A percentile compares a stretch with the other conserved stretches of the same genome.
phyloP scores from a whole-genome alignment of 208 protist genomes.

The Leishmania braziliensis region DNA sequence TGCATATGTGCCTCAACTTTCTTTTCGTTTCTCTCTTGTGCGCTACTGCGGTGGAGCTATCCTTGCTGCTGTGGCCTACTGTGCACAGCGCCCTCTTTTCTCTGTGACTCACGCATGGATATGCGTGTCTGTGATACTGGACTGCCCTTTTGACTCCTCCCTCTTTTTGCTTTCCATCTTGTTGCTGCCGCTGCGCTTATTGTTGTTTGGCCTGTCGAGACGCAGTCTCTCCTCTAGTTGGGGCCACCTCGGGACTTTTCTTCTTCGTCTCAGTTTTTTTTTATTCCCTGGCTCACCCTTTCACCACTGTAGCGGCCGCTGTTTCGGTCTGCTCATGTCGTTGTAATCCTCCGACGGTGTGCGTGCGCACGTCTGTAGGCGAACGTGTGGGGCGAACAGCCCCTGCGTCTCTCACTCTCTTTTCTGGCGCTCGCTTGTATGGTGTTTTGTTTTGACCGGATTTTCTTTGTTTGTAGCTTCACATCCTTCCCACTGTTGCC shows the following conservation, averaged over 20 bases:
- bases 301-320: not conserved
- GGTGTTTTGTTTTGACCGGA: not conserved
- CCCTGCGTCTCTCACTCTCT: not conserved
- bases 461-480: constrained; percentile 1
- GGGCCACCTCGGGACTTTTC: not conserved
- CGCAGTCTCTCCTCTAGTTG: no score
- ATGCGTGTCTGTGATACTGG: not conserved
- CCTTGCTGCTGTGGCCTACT: not conserved
- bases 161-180: not conserved
- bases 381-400: not conserved
- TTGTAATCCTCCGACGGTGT: not conserved
- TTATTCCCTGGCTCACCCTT: not conserved
- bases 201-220: not conserved
- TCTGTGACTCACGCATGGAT: not conserved
- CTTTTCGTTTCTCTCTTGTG: not conserved
- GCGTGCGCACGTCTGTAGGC: not conserved
- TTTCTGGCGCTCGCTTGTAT: not conserved
- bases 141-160: not conserved
- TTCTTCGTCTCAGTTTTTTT: not conserved
- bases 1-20: not conserved
- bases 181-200: not conserved
- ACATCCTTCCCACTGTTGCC: not conserved
- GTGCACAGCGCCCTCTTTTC: not conserved
- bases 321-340: not conserved
- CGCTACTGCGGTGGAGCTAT: not conserved